These are phyloP conservation scores for Cordyceps javanica DNA, from an alignment of 2,329 filamentous ascomycete species.

Conservation along the genomic window DNA sequence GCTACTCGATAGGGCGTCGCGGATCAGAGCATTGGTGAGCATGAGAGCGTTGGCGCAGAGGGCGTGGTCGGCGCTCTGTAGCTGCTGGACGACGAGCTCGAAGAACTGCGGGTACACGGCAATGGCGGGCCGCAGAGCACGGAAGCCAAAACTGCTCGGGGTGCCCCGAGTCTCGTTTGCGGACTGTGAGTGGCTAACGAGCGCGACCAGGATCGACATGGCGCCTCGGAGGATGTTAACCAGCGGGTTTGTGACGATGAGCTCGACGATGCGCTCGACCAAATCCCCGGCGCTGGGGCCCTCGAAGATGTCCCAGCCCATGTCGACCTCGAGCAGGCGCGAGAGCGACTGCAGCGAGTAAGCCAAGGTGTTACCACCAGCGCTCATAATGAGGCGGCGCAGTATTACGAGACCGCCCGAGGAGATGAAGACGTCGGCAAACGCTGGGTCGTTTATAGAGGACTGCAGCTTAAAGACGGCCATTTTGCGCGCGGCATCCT, in stretches of 20 bases:
- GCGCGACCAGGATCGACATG: conserved; percentile 91
- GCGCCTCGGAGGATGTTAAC: conserved; percentile 96
- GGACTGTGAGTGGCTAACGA: conserved; percentile 78
- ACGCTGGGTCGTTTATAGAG: conserved; percentile 91
- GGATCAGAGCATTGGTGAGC: conserved; percentile 89
- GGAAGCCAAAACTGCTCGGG: conserved; percentile 73
- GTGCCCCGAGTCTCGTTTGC: conserved; percentile 30
- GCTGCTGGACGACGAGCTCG: conserved; percentile 83
- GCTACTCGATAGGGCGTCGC: conserved; percentile 79
- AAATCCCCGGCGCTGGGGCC: conserved; percentile 57
- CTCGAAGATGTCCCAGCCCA: conserved; percentile 90
- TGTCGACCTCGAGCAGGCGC: conserved; percentile 86
- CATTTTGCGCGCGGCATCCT: conserved; percentile 96
- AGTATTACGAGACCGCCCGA: conserved; percentile 79
- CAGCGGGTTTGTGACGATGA: conserved; percentile 89
- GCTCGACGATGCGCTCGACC: conserved; percentile 73
- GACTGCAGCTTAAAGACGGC: conserved; percentile 96
- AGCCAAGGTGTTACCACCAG: conserved; percentile 88
- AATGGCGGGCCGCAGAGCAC: conserved; percentile 85
- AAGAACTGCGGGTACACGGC: conserved; percentile 90
- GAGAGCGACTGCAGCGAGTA: conserved; percentile 89
- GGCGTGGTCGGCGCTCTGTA: conserved; percentile 91
- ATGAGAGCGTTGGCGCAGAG: conserved; percentile 93
- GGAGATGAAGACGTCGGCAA: conserved; percentile 92
- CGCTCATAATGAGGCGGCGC: conserved; percentile 74